phyloP scores from a whole-genome alignment of 2,329 filamentous ascomycete species.

The Penicillium sp. region DNA sequence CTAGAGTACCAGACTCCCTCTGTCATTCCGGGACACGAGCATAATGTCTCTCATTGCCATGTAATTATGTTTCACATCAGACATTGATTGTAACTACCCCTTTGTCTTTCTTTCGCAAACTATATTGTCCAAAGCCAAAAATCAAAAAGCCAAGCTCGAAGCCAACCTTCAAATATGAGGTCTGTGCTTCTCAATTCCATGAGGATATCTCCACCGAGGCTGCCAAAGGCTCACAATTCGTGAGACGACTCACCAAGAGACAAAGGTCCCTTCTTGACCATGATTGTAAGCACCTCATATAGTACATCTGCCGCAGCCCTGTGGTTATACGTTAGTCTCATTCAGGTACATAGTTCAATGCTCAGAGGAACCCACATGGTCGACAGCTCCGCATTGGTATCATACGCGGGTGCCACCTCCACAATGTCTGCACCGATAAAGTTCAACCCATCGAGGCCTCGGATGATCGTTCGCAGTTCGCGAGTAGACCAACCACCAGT shows the following conservation, averaged over 20 bases:
- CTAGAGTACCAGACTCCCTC: neutral
- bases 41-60: neutral
- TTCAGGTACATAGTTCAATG: slow-evolving; percentile 5
- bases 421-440: slow-evolving; percentile 63
- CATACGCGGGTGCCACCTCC: slow-evolving; percentile 63
- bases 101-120: neutral
- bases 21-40: neutral
- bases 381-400: slow-evolving; percentile 61
- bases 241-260: slow-evolving; percentile 13
- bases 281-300: slow-evolving; percentile 78
- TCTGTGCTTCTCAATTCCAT: neutral
- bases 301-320: slow-evolving; percentile 59
- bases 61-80: neutral
- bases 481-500: slow-evolving; percentile 63
- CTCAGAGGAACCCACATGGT: slow-evolving; percentile 38
- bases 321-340: slow-evolving; percentile 7
- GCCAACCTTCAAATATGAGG: neutral
- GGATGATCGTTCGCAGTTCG: slow-evolving; percentile 60
- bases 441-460: slow-evolving; percentile 59
- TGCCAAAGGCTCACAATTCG: slow-evolving; percentile 1
- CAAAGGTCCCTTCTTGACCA: slow-evolving; percentile 76
- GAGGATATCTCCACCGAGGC: neutral
- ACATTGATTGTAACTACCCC: neutral
- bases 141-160: neutral
- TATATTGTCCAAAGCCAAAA: neutral